Evolutionary conservation across 192 early-diverging fungal species (phyloP), one percentile per base, ranked within the genome.

Genomic region (Umbelopsis ramanniana): DNA sequence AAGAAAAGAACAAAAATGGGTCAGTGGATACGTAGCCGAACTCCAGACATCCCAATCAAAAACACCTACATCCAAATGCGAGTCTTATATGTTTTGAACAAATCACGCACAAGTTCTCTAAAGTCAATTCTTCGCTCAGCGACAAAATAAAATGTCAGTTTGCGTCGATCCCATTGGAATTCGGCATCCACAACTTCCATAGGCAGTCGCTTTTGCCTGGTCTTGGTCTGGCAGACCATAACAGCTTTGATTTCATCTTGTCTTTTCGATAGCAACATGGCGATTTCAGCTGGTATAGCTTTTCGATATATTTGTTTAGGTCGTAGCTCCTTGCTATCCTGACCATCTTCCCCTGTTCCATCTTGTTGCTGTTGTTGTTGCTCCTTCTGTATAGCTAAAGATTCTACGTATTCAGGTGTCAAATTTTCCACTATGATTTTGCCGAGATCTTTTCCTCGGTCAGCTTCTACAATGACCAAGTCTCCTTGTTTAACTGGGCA

Each of bases 131-230:
- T 89, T 70, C 91, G 89, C 55, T 96, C 95, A 22, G 96, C 94
- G 19, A 92, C 92, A 83, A 97, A 99, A 78, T 96, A 96, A 66
- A 97, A 99, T 3, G 96, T 99, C 54, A 99, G 82, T 87, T 99
- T 99, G 75, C 93, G 89, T 19, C 96, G 88, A 83, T 99, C 97
- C 94, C 96, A 98, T 83, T 98, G 97, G 74, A 93, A 98, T 84
- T 98, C 97, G 23, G 97, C 97, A 75, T 97, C 95, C 6, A 96
- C 93, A 50, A 98, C 90, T 71, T 94, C 89, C 97, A 98, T 98
- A 12, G 93, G 93, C 52, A 98, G 83, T 71, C 90, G 91, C 83
- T 92, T 94, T 76, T 95, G 92, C 68, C 91, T 83, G 69, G 94
- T 95, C 78, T 96, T 97, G 37, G 82, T 82, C 76, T 95, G 95